Conservation (phyloP, 495 filamentous ascomycete genomes). For the Neurospora sp. region DNA sequence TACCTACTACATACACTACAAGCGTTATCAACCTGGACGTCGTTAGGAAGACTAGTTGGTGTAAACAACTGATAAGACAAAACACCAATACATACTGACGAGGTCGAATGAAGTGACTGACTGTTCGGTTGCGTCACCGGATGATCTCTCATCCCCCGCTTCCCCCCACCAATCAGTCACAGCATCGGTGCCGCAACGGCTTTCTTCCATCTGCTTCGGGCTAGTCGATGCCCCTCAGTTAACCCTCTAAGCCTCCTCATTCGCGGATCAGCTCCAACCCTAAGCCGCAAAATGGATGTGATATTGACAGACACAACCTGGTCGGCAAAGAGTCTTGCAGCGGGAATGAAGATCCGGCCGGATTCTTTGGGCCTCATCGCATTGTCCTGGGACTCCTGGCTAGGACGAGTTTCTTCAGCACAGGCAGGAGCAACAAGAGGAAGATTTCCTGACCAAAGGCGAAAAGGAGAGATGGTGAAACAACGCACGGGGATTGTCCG, state of each 20-base stretch:
- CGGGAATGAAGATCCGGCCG: background rate
- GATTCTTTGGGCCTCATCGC: background rate
- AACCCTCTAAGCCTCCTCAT: background rate
- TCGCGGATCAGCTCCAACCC: background rate
- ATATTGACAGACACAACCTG: background rate
- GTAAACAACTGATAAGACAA: background rate
- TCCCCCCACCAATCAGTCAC: background rate
- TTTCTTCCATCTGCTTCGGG: background rate
- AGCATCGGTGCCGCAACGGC: background rate
- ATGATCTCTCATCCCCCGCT: background rate
- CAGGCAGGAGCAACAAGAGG: background rate
- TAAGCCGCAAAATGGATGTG: background rate
- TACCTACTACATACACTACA: background rate
- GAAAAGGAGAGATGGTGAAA: background rate
- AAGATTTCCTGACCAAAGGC: background rate
- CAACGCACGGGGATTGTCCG: background rate
- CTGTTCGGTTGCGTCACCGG: background rate
- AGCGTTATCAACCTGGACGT: background rate
- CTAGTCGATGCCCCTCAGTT: background rate
- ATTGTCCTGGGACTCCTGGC: background rate
- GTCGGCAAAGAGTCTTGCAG: background rate
- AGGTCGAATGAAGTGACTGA: background rate
- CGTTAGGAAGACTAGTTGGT: background rate
- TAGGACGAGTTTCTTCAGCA: background rate
- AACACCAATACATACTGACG: background rate